Conservation (phyloP, 768 basidiomycete species). For the Amanita molliuscula region DNA sequence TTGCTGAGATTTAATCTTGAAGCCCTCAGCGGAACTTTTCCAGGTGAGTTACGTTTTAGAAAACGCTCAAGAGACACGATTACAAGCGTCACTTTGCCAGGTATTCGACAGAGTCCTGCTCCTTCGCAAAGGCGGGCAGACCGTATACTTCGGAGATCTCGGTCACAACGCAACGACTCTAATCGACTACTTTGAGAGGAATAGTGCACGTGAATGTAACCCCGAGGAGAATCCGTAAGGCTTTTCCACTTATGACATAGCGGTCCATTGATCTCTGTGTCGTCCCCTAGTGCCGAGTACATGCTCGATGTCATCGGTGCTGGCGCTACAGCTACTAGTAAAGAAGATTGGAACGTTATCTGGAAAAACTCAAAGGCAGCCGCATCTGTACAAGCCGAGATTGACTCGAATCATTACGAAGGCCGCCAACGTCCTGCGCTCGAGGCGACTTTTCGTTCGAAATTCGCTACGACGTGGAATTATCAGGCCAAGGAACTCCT, state of each 20-base stretch:
- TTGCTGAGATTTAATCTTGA: constrained; percentile 21
- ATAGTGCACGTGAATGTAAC: constrained; percentile 52
- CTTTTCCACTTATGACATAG: constrained; percentile 28
- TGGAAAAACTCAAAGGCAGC: constrained; percentile 47
- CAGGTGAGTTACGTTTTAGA: constrained; percentile 22
- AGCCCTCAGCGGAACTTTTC: constrained; percentile 81
- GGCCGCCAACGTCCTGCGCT: constrained; percentile 32
- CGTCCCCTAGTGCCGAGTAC: constrained; percentile 37
- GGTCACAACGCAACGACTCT: constrained; percentile 51
- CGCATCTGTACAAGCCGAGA: constrained; percentile 21
- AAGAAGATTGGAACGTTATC: constrained; percentile 43
- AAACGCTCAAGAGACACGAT: not conserved
- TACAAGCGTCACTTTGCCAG: constrained; percentile 11
- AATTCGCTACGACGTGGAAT: constrained; percentile 44
- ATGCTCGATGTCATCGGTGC: constrained; percentile 71
- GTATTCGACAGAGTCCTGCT: constrained; percentile 74
- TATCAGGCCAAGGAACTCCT: constrained; percentile 36
- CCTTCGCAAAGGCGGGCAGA: constrained; percentile 67
- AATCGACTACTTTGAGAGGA: constrained; percentile 64
- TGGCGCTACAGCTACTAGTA: constrained; percentile 49
- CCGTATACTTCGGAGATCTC: constrained; percentile 65
- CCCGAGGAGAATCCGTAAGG: constrained; percentile 65
- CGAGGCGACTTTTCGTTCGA: constrained; percentile 23
- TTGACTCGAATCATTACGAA: constrained; percentile 37
- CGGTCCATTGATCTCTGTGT: constrained; percentile 18